phyloP scores from a whole-genome alignment of 139 green algal species.

The Tetratostichococcus sp. region DNA sequence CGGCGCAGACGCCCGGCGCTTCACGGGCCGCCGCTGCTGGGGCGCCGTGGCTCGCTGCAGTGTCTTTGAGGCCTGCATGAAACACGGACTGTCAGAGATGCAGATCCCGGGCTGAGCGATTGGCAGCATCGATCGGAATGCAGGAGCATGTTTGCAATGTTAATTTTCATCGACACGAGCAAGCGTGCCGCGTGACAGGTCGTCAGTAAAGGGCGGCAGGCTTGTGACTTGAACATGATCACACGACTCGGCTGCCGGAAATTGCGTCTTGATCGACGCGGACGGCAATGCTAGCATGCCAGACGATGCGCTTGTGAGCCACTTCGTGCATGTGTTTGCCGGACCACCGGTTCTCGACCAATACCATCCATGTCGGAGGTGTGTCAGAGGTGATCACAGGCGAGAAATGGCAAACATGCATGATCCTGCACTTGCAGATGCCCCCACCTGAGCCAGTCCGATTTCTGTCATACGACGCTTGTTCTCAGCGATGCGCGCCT shows the following conservation, averaged over 20 bases:
- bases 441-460: slow-evolving; percentile 12
- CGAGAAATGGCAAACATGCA: background rate
- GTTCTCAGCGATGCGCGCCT: slow-evolving; percentile 21
- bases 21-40: background rate
- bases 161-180: no score
- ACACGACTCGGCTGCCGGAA: no score
- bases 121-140: background rate
- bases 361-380: background rate
- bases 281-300: no score
- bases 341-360: no score
- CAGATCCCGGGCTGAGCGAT: background rate
- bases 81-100: background rate
- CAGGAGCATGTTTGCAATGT: no score
- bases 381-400: background rate
- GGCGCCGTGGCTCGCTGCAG: background rate
- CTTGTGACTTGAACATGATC: no score
- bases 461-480: slow-evolving; percentile 15
- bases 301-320: no score
- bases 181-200: no score
- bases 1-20: background rate
- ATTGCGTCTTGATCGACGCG: no score
- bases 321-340: no score
- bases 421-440: background rate
- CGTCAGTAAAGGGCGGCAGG: no score
- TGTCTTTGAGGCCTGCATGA: background rate